Evolutionary conservation across 2,329 filamentous ascomycete species (phyloP), one percentile per base, ranked within the genome.

Genomic region (Raffaelea ambrosiae): DNA sequence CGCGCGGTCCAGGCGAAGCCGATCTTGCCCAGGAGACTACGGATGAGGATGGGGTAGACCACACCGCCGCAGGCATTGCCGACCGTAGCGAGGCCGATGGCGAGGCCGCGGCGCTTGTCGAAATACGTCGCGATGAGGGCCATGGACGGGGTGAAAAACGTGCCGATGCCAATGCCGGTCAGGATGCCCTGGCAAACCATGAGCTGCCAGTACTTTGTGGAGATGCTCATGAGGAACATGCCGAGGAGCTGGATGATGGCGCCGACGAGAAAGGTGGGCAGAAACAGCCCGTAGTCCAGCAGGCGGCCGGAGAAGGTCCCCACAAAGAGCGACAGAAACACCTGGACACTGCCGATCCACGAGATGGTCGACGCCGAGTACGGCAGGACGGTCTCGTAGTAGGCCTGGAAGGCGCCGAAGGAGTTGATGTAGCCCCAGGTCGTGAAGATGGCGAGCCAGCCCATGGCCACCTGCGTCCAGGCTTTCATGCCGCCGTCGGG

Each of bases 151-250:
- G 70, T 68, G 62, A 79, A 77, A 55, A 79, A 63, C 44, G 79
- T 59, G 2, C 78, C 71, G 56, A 67, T 66, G 2, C 78, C 78
- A 1, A 82, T 60, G 0, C 79, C 78, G 23, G 74, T 69, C 40
- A 76, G 77, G 1, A 83, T 51, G 0, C 76, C 79, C 53, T 83
- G 79, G 0, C 68, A 63, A 0, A 77, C 64, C 21, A 76, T 64
- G 0, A 77, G 49, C 40, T 74, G 70, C 67, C 69, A 74, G 55
- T 73, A 74, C 19, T 57, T 11, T 20, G n/a, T 20, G 3, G 40
- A 20, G 4, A 5, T 14, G 3, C 20, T 23, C 20, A 23, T 23
- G 10, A 16, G n/a, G 40, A 43, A 43, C 21, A 43, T 23, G 21
- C 40, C 40, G 16, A 43, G 13, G 20, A 43, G 53, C 0, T 55